Conservation (phyloP, 2,329 filamentous ascomycete species). For the Sclerotinia minor region DNA sequence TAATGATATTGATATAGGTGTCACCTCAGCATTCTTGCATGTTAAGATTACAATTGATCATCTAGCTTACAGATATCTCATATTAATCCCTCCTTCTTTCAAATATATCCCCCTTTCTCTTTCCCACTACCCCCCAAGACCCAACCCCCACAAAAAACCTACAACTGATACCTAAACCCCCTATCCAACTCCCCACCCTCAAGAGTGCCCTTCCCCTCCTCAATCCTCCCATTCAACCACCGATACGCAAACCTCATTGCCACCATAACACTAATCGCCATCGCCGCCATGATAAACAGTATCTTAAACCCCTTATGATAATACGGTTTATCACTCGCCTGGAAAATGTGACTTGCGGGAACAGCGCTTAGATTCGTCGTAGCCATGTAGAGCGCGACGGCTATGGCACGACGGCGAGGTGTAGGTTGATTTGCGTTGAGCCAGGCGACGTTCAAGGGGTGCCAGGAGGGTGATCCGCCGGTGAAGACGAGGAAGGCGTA, state of each 20-base stretch:
- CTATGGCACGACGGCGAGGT: slow-evolving; percentile 18
- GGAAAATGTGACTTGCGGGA: slow-evolving; percentile 21
- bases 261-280: slow-evolving; percentile 22
- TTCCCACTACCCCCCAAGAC: background rate
- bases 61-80: too few species aligned
- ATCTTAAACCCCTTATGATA: slow-evolving; percentile 23
- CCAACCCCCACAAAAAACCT: background rate
- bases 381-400: slow-evolving; percentile 20
- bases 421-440: slow-evolving; percentile 22
- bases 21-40: background rate
- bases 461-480: slow-evolving; percentile 19
- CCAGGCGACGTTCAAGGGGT: slow-evolving; percentile 24
- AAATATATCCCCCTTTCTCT: background rate
- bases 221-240: slow-evolving; percentile 22
- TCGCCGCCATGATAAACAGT: slow-evolving; percentile 20
- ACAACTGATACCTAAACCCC: slow-evolving; percentile 23
- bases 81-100: fast-evolving
- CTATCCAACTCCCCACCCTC: slow-evolving; percentile 23
- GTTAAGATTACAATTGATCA: background rate
- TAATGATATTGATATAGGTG: background rate
- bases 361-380: slow-evolving; percentile 20
- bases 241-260: slow-evolving; percentile 18
- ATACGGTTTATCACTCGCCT: slow-evolving; percentile 22
- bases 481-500: slow-evolving; percentile 25
- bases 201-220: slow-evolving; percentile 17